Base-by-base conservation (phyloP, 2,329 filamentous ascomycete genomes). In the Paraphoma sp. region DNA sequence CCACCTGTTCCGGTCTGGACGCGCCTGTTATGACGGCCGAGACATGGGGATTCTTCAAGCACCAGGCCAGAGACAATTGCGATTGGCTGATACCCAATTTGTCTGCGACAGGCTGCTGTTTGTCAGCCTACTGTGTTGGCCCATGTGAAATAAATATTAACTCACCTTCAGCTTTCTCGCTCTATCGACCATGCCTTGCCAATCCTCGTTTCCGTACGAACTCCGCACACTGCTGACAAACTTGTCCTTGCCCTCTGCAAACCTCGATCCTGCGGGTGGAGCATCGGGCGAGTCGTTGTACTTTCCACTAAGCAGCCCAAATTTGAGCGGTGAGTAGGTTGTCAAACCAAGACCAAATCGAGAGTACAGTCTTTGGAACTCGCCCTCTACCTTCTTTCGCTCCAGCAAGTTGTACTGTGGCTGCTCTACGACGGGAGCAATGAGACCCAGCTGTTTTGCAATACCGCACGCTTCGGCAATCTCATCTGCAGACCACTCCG, bases 401-500 rank as follows among this genome's bases (percentile, higher is more conserved):
- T 83, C 82, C 69, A 87, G 83, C 58, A 83, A 78, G 63, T 85
- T 86, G 76, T 87, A 87, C 68, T 84, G 81, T 17, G 84, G 84
- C 70, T 83, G 81, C 64, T 83, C 80, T 11, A 77, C 80, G 28
- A 82, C 72, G 1, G 81, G 81, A 3, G 81, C 83, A 57, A 87
- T 85, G 28, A 87, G 79, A 66, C 85, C 84, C 65, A 86, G 80
- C 17, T 85, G 84, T 72, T 87, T 84, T 51, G 80, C 81, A 65
- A 87, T 85, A 65, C 86, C 82, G n/a, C 76, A 71, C 2, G 86
- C 86, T 71, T 87, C 84, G 50, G 79, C 81, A 70, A 88, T 87
- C 74, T 87, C 83, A n/a, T 76, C 74, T 2, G 85, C 84, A 43
- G 72, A 79, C 85, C 85, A 88, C 70, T 87, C 85, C 1, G 79